These are phyloP conservation scores for Flaveria ramosissima DNA, from an alignment of 129 eudicot species.

Conservation along the genomic window DNA sequence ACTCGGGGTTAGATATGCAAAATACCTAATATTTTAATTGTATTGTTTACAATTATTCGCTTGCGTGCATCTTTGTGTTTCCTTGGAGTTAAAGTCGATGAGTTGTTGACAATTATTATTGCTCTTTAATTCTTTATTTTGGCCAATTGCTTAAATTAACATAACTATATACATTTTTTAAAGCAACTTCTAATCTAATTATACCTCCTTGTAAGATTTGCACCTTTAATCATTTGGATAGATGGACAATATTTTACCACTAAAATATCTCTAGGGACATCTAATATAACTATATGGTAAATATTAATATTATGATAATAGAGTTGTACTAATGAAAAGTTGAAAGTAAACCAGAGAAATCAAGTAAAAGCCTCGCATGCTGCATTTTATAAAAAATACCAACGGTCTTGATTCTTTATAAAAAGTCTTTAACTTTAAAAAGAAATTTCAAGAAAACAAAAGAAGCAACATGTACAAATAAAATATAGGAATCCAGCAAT, in stretches of 20 bases:
- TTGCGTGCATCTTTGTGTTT: constrained; percentile 41
- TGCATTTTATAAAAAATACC: constrained; percentile 24
- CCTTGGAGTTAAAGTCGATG: constrained; percentile 32
- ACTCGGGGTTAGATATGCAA: constrained; percentile 12
- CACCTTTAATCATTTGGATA: too few species aligned
- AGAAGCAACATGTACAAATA: constrained; percentile 31
- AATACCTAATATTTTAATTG: background rate
- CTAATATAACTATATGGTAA: background rate
- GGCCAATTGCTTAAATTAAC: background rate
- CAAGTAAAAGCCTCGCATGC: constrained; percentile 24
- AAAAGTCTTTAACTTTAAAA: constrained; percentile 27
- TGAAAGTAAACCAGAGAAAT: constrained; percentile 4
- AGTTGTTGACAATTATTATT: constrained; percentile 27
- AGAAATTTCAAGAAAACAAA: constrained; percentile 19
- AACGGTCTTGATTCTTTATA: constrained; percentile 30
- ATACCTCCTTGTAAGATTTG: too few species aligned
- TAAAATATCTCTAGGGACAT: background rate
- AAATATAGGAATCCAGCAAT: constrained; percentile 26
- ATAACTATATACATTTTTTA: background rate
- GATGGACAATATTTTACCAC: too few species aligned
- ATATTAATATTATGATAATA: background rate
- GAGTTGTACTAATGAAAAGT: background rate
- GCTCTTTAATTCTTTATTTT: background rate
- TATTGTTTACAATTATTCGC: background rate
- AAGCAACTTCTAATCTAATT: too few species aligned